Base-by-base conservation (phyloP, 1,284 basidiomycete genomes). In the Gomphus bonarii region DNA sequence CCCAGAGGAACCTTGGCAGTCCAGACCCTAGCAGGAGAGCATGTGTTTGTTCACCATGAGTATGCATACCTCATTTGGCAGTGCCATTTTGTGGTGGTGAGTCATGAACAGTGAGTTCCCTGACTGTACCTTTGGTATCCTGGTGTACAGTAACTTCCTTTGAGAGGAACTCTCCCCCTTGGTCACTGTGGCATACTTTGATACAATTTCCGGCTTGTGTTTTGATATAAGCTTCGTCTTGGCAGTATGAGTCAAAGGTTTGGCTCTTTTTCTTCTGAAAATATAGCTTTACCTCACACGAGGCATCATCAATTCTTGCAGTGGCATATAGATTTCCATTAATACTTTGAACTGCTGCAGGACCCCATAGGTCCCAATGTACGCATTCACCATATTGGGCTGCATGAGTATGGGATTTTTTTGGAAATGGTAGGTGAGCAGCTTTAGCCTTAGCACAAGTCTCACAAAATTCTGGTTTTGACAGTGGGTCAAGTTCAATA, bases 51-150 rank as follows among this genome's bases (percentile, higher is more conserved):
- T 68, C 63, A 3, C 65, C 44, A 18, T 65, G 63, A 2, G 67
- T 72, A 1, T 68, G 50, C 55, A 72, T 73, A 11, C 63, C 58
- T 8, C 63, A 61, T 64, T 76, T 68, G 0, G 68, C 63, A 9
- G 62, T 61, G 4, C 74, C 68, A 52, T 74, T 74, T 11, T 67
- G 64, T 52, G 65, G 59, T 2, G 69, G 69, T 1, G 70, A 66
- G 57, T 75, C 65, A 54, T 74, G 72, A 0, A 68, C 62, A 11
- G 67, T 69, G 12, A 68, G 62, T 43, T 68, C 60, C 20, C 62
- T 64, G 22, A 58, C 40, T 3, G 69, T 73, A 16, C 72, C 72
- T 11, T 58, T 28, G 0, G 44, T 22, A 10, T 59, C 58, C 3
- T 68, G 65, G 58, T 69, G 63, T 0, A 62, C 47, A 0, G 36